Conservation (phyloP, 2,329 filamentous ascomycete genomes). For the Venturia effusa region DNA sequence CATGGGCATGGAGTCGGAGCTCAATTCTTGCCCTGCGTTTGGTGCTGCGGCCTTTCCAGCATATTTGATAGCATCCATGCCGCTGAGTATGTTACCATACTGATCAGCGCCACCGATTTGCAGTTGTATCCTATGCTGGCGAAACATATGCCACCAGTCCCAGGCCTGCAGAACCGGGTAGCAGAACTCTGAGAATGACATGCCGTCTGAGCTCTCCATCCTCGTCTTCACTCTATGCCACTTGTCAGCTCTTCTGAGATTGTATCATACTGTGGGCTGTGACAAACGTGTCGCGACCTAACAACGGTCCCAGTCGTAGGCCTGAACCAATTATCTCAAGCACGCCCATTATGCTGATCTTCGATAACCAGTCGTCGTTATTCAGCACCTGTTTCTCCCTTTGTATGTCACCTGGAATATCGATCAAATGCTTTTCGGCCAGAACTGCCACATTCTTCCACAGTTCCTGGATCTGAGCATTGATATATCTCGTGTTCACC, state of each 20-base stretch:
- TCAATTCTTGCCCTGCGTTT: background rate
- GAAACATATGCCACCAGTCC: constrained; percentile 90
- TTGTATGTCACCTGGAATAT: constrained; percentile 45
- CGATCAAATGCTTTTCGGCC: constrained; percentile 51
- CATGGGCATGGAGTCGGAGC: constrained; percentile 42
- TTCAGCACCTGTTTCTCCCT: constrained; percentile 62
- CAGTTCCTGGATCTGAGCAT: constrained; percentile 58
- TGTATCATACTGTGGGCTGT: background rate
- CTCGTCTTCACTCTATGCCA: constrained; percentile 60
- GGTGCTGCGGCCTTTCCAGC: constrained; percentile 23
- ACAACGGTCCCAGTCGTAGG: constrained; percentile 74
- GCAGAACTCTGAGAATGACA: constrained; percentile 87
- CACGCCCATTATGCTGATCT: constrained; percentile 61
- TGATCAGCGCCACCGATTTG: constrained; percentile 95
- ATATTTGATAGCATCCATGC: constrained; percentile 70
- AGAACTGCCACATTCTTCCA: constrained; percentile 63
- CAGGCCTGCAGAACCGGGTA: constrained; percentile 92
- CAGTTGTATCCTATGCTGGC: constrained; percentile 54
- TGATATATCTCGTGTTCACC: constrained; percentile 57
- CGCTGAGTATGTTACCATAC: constrained; percentile 89
- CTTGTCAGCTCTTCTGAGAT: constrained; percentile 15
- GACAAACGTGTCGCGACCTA: constrained; percentile 75
- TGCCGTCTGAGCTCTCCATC: constrained; percentile 70
- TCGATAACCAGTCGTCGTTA: constrained; percentile 76
- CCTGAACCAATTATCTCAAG: constrained; percentile 61